Evolutionary conservation across 108 stramenopile genomes (phyloP).

Genomic region (Ochromonas danica): DNA sequence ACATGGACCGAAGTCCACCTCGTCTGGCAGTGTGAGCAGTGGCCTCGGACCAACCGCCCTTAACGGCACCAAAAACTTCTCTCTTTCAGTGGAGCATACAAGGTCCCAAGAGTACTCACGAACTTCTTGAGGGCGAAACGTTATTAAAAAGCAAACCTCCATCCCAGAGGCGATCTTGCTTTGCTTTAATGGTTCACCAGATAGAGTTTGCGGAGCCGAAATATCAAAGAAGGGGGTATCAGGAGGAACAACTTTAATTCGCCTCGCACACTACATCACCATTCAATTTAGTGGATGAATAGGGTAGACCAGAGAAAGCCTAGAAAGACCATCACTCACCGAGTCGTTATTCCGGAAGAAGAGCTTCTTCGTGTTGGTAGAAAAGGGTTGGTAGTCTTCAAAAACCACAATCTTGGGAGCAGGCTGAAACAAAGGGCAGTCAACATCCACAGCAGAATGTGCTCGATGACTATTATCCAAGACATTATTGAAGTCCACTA

Average conservation of each 20-base stretch:
- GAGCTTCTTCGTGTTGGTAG: conserved; percentile 38
- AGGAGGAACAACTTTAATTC: conserved; percentile 54
- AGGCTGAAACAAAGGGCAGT: conserved; percentile 55
- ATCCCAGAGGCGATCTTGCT: conserved; percentile 58
- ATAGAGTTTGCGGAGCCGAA: conserved; percentile 45
- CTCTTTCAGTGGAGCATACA: conserved; percentile 60
- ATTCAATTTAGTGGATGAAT: background rate
- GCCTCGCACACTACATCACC: conserved; percentile 46
- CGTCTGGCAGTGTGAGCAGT: conserved; percentile 58
- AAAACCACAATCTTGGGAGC: conserved; percentile 45
- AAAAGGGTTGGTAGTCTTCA: conserved; percentile 56
- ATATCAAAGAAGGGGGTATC: conserved; percentile 58
- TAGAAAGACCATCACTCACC: background rate
- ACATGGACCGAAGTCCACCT: conserved; percentile 49
- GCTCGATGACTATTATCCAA: conserved; percentile 48
- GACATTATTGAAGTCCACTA: conserved; percentile 53
- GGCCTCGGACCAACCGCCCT: conserved; percentile 57
- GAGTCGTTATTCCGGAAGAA: conserved; percentile 58
- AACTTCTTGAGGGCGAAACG: conserved; percentile 62
- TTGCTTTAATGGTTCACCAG: conserved; percentile 48
- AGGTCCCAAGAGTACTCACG: conserved; percentile 60
- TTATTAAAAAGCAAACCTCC: conserved; percentile 60
- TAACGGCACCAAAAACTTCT: conserved; percentile 63
- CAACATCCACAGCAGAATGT: conserved; percentile 47
- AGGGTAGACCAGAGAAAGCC: background rate